Evolutionary conservation across 805 yeast species (phyloP).

Genomic region (Yarrowia bubula): DNA sequence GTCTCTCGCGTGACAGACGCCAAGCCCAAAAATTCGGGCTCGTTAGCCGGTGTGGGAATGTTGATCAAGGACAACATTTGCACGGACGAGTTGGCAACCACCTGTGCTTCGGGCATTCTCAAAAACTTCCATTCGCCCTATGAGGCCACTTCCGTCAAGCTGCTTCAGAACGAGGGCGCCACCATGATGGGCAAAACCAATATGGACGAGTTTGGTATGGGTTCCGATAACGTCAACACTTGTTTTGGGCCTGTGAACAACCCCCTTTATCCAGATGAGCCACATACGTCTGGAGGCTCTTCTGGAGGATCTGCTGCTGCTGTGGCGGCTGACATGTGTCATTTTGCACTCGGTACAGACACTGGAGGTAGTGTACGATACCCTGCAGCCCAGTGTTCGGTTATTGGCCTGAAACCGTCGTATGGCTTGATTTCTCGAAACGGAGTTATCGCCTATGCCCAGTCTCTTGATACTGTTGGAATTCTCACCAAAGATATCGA

Average conservation of each 20-base stretch:
- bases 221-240: slow-evolving; percentile 46
- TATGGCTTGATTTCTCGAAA: slow-evolving; percentile 89
- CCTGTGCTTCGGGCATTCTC: slow-evolving; percentile 73
- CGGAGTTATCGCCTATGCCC: slow-evolving; percentile 93
- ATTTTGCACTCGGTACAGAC: slow-evolving; percentile 86
- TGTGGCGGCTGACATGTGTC: slow-evolving; percentile 68
- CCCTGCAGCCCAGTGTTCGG: slow-evolving; percentile 86
- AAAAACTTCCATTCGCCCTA: slow-evolving; percentile 66
- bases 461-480: slow-evolving; percentile 93
- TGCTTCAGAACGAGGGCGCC: slow-evolving; percentile 55
- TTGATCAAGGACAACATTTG: slow-evolving; percentile 81
- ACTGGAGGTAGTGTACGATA: slow-evolving; percentile 95
- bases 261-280: slow-evolving; percentile 45
- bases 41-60: slow-evolving; percentile 39
- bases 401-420: slow-evolving; percentile 86
- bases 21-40: not conserved
- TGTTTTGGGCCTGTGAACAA: slow-evolving; percentile 40
- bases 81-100: slow-evolving; percentile 63
- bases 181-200: slow-evolving; percentile 73
- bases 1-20: slow-evolving; percentile 31
- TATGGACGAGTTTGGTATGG: slow-evolving; percentile 98
- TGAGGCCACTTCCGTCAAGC: slow-evolving; percentile 67
- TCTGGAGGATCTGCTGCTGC: slow-evolving; percentile 97
- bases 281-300: slow-evolving; percentile 77
- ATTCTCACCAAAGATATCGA: slow-evolving; percentile 56